Percentiles rank a stretch among this genome's conserved stretches.
Conservation (phyloP, 108 stramenopile species). For the Pseudonitzschia delicatissima region DNA sequence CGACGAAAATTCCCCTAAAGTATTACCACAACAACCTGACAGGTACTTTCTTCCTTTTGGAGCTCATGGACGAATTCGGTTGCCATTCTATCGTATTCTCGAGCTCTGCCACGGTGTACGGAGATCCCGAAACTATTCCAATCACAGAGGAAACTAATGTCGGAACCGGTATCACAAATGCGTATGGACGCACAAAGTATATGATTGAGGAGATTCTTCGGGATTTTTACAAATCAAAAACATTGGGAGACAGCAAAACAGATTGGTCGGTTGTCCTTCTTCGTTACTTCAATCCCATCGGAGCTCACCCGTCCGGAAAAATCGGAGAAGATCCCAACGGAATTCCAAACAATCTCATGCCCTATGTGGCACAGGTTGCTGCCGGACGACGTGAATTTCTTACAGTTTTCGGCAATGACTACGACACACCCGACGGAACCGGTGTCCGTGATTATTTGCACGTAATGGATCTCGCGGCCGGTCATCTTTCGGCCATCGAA, state of each 20-base stretch:
- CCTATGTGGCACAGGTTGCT: conserved; percentile 96
- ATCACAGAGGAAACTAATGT: conserved; percentile 86
- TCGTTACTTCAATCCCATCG: conserved; percentile 99
- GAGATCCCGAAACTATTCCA: conserved; percentile 85
- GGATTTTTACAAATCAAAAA: conserved; percentile 81
- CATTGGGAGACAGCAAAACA: conserved; percentile 25
- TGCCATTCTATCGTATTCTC: conserved; percentile 93
- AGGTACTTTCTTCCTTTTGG: conserved; percentile 80
- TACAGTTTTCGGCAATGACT: conserved; percentile 97
- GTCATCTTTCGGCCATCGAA: conserved; percentile 90
- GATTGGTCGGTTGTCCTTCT: conserved; percentile 86
- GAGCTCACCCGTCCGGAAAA: conserved; percentile 93
- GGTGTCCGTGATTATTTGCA: conserved; percentile 99
- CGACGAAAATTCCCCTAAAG: conserved; percentile 80
- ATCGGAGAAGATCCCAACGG: conserved; percentile 99
- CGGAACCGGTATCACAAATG: conserved; percentile 95
- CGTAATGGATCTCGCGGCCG: conserved; percentile 96
- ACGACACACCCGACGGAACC: conserved; percentile 94
- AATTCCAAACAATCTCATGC: conserved; percentile 99
- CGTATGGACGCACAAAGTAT: conserved; percentile 98
- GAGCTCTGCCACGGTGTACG: conserved; percentile 97
- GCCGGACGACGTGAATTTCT: conserved; percentile 92
- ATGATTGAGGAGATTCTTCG: conserved; percentile 97
- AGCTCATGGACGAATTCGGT: conserved; percentile 86
- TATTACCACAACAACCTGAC: conserved; percentile 95